These are phyloP conservation scores for Globisporangium perplexum DNA, from an alignment of 352 stramenopile genomes.

Conservation along the genomic window DNA sequence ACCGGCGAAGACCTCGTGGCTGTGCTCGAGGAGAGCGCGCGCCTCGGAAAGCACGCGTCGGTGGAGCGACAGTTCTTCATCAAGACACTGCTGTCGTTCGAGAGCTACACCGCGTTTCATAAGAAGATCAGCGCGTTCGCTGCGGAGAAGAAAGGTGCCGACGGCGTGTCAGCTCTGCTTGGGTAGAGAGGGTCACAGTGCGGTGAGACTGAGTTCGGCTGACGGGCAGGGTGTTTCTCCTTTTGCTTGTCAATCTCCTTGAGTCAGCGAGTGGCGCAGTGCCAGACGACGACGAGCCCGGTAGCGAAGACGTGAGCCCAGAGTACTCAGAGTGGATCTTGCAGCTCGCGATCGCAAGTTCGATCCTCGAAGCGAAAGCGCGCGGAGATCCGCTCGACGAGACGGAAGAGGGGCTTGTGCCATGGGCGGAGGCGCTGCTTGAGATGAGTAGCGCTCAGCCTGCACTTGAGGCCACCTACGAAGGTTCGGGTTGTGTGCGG, in stretches of 20 bases:
- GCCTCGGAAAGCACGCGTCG: slow-evolving; percentile 22
- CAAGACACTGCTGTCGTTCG: slow-evolving; percentile 66
- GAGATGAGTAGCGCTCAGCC: slow-evolving; percentile 30
- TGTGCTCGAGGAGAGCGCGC: slow-evolving; percentile 36
- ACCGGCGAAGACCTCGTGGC: slow-evolving; percentile 47
- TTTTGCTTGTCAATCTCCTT: not conserved
- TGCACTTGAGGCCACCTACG: not conserved
- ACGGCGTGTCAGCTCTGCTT: not conserved
- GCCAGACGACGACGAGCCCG: not conserved
- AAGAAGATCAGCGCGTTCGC: slow-evolving; percentile 51
- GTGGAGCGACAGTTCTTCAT: slow-evolving; percentile 57
- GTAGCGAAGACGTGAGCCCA: not conserved
- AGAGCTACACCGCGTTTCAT: slow-evolving; percentile 61
- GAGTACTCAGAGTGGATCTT: slow-evolving; percentile 56
- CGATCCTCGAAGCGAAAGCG: slow-evolving; percentile 56
- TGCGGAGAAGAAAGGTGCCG: slow-evolving; percentile 27
- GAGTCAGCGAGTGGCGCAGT: slow-evolving; percentile 3
- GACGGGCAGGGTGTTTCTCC: not conserved
- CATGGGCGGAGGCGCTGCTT: slow-evolving; percentile 62
- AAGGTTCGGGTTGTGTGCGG: not conserved
- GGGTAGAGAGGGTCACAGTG: no score
- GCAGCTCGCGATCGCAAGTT: slow-evolving; percentile 62
- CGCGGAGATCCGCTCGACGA: slow-evolving; percentile 40
- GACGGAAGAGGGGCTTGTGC: slow-evolving; percentile 41
- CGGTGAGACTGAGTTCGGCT: not conserved